Conservation (phyloP, 257 asterid species). For the Thymus quinquecostatus region DNA sequence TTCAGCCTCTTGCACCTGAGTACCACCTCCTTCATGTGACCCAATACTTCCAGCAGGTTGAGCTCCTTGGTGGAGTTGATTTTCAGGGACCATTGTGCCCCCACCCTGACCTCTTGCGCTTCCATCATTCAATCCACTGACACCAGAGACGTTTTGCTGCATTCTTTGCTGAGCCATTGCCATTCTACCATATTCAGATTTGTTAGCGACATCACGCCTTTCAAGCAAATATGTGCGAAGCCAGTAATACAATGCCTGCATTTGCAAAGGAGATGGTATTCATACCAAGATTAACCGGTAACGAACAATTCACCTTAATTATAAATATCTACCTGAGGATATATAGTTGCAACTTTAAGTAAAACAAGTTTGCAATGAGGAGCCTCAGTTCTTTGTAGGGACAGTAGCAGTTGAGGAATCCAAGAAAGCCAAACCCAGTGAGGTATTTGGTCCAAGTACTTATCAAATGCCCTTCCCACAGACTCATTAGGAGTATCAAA, state of each 20-base stretch:
- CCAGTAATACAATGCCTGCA: constrained; percentile 98
- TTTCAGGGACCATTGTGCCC: constrained; percentile 65
- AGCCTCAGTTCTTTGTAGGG: constrained; percentile 95
- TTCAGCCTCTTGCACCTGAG: constrained; percentile 85
- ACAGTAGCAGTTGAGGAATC: constrained; percentile 95
- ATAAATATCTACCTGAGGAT: constrained; percentile 80
- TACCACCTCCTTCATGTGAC: constrained; percentile 71
- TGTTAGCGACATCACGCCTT: constrained; percentile 97
- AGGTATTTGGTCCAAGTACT: constrained; percentile 89
- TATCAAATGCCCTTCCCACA: constrained; percentile 94
- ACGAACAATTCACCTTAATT: constrained; percentile 6
- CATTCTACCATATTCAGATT: constrained; percentile 93
- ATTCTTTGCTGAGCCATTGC: constrained; percentile 98
- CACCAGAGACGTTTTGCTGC: constrained; percentile 83
- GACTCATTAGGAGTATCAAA: constrained; percentile 94
- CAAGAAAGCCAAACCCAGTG: constrained; percentile 99
- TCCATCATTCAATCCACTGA: constrained; percentile 74
- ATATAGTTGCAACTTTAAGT: constrained; percentile 82
- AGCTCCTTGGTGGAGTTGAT: constrained; percentile 76
- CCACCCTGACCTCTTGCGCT: constrained; percentile 76
- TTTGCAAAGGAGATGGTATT: constrained; percentile 31
- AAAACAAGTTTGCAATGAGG: constrained; percentile 94
- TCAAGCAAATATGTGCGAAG: constrained; percentile 96
- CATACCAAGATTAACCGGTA: constrained; percentile 26
- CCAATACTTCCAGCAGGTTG: constrained; percentile 76